phyloP scores from a whole-genome alignment of 2,329 filamentous ascomycete genomes.

The Cyclaneusma minus region DNA sequence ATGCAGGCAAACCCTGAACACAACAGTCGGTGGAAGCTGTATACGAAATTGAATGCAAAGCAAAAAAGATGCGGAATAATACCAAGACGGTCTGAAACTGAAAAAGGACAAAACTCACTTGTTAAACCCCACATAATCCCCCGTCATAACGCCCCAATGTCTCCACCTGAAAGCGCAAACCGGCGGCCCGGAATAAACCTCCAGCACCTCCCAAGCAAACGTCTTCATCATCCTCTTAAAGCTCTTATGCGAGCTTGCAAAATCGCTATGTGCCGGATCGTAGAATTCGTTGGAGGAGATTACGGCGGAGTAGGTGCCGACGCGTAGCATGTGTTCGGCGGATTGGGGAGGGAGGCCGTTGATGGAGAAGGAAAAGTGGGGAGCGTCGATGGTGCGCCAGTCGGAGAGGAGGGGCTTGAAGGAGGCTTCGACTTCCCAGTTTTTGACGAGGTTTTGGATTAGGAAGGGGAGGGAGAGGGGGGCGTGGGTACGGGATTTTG shows the following conservation, averaged over 20 bases:
- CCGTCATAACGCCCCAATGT: constrained; percentile 53
- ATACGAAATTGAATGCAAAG: no score
- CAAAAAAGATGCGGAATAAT: no score
- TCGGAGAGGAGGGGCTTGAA: constrained; percentile 46
- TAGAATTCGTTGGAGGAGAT: constrained; percentile 49
- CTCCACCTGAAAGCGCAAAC: constrained; percentile 48
- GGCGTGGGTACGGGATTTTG: constrained; percentile 38
- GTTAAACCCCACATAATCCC: constrained; percentile 49
- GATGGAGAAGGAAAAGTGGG: constrained; percentile 45
- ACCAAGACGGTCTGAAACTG: no score
- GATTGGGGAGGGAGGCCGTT: constrained; percentile 41
- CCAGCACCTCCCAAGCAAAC: constrained; percentile 56
- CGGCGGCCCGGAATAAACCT: constrained; percentile 51
- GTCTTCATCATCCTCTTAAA: constrained; percentile 62
- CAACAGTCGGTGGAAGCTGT: no score
- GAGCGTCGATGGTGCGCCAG: constrained; percentile 48
- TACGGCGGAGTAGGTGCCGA: constrained; percentile 56
- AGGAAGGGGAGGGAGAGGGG: constrained; percentile 40
- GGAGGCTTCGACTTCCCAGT: constrained; percentile 58
- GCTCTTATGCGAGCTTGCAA: constrained; percentile 49
- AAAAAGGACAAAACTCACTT: constrained; percentile 33
- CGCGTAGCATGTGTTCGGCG: constrained; percentile 48
- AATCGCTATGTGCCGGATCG: constrained; percentile 43
- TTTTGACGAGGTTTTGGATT: constrained; percentile 57
- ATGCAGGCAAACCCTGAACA: no score